Percentiles rank a stretch among this genome's conserved stretches.
phyloP scores from a whole-genome alignment of 345 rosid species.

The Melaleuca alternifolia region DNA sequence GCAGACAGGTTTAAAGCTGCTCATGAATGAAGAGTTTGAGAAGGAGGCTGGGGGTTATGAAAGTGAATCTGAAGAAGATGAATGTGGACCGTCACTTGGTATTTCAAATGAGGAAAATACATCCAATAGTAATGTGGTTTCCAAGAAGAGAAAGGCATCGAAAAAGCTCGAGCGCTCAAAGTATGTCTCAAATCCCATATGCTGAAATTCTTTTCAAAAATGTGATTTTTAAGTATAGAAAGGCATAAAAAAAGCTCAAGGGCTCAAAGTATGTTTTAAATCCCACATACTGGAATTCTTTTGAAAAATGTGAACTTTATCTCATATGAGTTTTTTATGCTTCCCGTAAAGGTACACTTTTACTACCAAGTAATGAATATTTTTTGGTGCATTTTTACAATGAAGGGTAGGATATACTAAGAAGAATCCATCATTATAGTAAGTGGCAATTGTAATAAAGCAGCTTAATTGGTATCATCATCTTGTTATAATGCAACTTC shows the following conservation, averaged over 20 bases:
- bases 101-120: constrained; percentile 13
- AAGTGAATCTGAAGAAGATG: constrained; percentile 54
- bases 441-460: neutral
- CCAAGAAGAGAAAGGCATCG: constrained; percentile 68
- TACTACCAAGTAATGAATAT: neutral
- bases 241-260: constrained; percentile 40
- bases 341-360: neutral
- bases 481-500: neutral
- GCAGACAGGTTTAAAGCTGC: constrained; percentile 25
- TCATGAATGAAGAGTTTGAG: constrained; percentile 59
- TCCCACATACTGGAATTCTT: neutral
- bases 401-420: neutral
- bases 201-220: neutral
- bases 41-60: constrained; percentile 53
- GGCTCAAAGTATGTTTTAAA: constrained; percentile 48
- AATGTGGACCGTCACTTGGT: constrained; percentile 8
- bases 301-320: neutral
- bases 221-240: constrained; percentile 55
- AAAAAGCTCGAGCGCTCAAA: constrained; percentile 45
- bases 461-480: neutral
- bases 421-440: neutral
- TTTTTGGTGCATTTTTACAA: neutral
- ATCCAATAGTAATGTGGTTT: constrained; percentile 18
- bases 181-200: constrained; percentile 26
- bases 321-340: neutral